These are phyloP conservation scores for Bassia scoparia DNA, from an alignment of 148 eudicot genomes.

Conservation along the genomic window DNA sequence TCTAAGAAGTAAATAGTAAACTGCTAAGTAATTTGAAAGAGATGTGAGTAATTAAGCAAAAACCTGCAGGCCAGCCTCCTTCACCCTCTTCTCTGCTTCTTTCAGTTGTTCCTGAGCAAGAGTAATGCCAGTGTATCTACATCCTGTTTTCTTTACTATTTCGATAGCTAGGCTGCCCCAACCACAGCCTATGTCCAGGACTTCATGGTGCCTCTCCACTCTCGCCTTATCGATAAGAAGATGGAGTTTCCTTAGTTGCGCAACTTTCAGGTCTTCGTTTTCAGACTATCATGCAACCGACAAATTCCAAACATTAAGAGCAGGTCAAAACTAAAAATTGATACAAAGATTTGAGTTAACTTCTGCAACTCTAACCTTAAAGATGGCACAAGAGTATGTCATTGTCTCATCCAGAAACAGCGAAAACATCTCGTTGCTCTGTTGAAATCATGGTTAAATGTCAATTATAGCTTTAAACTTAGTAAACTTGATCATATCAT, in stretches of 20 bases:
- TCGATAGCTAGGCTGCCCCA: constrained; percentile 95
- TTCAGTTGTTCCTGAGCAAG: constrained; percentile 69
- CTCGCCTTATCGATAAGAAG: constrained; percentile 67
- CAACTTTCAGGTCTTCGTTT: constrained; percentile 58
- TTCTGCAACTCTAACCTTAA: constrained; percentile 50
- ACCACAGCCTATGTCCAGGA: constrained; percentile 92
- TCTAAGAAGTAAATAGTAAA: too few species aligned
- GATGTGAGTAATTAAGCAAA: too few species aligned
- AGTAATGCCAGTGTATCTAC: constrained; percentile 92
- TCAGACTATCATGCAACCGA: constrained; percentile 40
- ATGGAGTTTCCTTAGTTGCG: constrained; percentile 71
- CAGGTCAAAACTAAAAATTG: background rate
- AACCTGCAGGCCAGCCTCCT: constrained; percentile 78
- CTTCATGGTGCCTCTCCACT: constrained; percentile 54
- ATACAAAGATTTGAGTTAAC: background rate
- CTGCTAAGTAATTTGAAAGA: too few species aligned
- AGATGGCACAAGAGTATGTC: constrained; percentile 88
- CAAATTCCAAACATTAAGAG: background rate
- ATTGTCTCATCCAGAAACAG: constrained; percentile 91
- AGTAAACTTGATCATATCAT: too few species aligned
- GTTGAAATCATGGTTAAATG: background rate
- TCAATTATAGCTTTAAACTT: too few species aligned
- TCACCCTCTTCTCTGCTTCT: constrained; percentile 67
- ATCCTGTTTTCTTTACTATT: constrained; percentile 76
- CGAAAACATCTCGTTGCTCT: constrained; percentile 89